Percentiles rank a stretch among this genome's conserved stretches.
These are phyloP conservation scores for Pichia sp. DNA, from an alignment of 1,139 yeast genomes.

Conservation along the genomic window DNA sequence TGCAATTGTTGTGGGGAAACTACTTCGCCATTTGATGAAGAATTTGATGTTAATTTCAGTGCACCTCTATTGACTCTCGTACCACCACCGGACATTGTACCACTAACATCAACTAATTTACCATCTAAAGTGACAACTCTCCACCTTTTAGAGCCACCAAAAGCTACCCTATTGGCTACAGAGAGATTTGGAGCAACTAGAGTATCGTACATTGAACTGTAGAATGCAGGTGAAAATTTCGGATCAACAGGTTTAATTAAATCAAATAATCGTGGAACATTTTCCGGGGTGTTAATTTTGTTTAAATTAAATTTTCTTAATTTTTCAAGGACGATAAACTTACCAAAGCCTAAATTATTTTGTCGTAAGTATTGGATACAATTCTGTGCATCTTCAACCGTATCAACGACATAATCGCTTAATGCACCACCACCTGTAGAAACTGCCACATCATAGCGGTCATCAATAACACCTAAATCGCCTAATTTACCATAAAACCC, in stretches of 20 bases:
- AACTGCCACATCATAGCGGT: slow-evolving; percentile 82
- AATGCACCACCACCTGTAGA: slow-evolving; percentile 93
- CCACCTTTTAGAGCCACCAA: slow-evolving; percentile 63
- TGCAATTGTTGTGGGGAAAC: slow-evolving; percentile 56
- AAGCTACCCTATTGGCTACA: slow-evolving; percentile 86
- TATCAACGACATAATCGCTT: slow-evolving; percentile 90
- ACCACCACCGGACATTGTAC: slow-evolving; percentile 98
- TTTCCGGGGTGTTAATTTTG: slow-evolving; percentile 67
- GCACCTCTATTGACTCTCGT: slow-evolving; percentile 56
- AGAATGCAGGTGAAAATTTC: slow-evolving; percentile 81
- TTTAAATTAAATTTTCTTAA: slow-evolving; percentile 56
- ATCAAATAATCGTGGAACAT: slow-evolving; percentile 79
- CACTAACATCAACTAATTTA: slow-evolving; percentile 86
- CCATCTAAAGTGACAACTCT: slow-evolving; percentile 94
- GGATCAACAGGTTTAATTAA: slow-evolving; percentile 62
- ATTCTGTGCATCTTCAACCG: slow-evolving; percentile 87
- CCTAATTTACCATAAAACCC: slow-evolving; percentile 93
- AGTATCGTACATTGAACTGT: slow-evolving; percentile 79
- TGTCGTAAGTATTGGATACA: slow-evolving; percentile 85
- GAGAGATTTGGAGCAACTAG: slow-evolving; percentile 73
- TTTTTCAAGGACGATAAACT: slow-evolving; percentile 75
- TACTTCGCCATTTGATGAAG: slow-evolving; percentile 23
- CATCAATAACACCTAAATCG: slow-evolving; percentile 83
- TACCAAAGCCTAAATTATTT: slow-evolving; percentile 83
- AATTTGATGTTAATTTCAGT: slow-evolving; percentile 45